These are phyloP conservation scores for Melanogaster broomeanus DNA, from an alignment of 768 basidiomycete genomes.

Conservation along the genomic window DNA sequence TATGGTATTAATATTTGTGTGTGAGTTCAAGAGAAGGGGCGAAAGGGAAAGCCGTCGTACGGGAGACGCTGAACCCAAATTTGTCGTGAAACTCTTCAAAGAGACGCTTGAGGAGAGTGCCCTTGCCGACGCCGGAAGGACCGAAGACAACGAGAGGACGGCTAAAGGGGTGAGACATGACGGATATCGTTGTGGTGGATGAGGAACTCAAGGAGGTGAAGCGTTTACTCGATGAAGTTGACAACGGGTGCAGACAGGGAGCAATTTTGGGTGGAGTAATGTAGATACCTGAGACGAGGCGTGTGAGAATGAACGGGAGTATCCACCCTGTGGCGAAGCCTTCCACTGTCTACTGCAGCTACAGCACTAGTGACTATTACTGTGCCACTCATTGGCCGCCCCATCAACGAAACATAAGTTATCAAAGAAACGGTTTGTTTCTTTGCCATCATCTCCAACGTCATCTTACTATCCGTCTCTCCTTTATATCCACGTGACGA, in stretches of 20 bases:
- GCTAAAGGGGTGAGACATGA: constrained; percentile 6
- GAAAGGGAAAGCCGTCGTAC: constrained; percentile 44
- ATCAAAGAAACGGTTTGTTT: too few relatives aligned
- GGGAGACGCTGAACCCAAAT: constrained; percentile 94
- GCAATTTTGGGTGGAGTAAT: too few relatives aligned
- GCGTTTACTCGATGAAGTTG: too few relatives aligned
- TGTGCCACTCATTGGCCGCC: too few relatives aligned
- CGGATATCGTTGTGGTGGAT: background rate
- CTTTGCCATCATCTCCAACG: too few relatives aligned
- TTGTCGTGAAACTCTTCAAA: constrained; percentile 79
- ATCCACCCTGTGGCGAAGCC: too few relatives aligned
- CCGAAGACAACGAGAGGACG: constrained; percentile 84
- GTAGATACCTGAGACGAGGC: background rate
- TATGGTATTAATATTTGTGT: background rate
- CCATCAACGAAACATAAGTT: too few relatives aligned
- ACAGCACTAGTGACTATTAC: too few relatives aligned
- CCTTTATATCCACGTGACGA: constrained; percentile 16
- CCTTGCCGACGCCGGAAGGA: constrained; percentile 94
- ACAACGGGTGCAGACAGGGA: too few relatives aligned
- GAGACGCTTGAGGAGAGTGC: constrained; percentile 81
- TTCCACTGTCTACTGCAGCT: too few relatives aligned
- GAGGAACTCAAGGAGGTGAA: too few relatives aligned
- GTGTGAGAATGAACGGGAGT: background rate
- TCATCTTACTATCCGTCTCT: too few relatives aligned
- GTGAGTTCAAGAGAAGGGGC: constrained; percentile 8